A percentile compares a stretch with the other conserved stretches of the same genome.
Conservation (phyloP, 345 rosid genomes). For the Pistacia integerrima region DNA sequence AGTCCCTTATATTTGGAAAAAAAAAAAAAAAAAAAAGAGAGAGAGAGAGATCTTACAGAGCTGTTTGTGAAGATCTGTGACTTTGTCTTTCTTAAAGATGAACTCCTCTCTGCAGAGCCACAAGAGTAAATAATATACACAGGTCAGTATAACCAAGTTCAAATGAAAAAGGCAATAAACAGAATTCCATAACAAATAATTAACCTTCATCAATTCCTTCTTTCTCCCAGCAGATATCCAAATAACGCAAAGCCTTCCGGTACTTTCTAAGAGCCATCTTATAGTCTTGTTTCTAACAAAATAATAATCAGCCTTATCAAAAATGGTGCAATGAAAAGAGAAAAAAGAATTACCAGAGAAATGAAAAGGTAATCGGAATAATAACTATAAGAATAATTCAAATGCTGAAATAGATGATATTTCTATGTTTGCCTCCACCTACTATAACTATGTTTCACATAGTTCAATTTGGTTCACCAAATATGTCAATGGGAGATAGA, state of each 20-base stretch:
- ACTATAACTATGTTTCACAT: background rate
- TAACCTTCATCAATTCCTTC: slow-evolving; percentile 92
- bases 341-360: background rate
- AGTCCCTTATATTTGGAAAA: slow-evolving; percentile 1
- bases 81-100: slow-evolving; percentile 79
- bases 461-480: background rate
- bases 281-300: slow-evolving; percentile 74
- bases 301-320: background rate
- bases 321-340: background rate
- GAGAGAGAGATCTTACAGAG: slow-evolving; percentile 55
- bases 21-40: background rate
- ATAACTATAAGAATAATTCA: background rate
- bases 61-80: slow-evolving; percentile 90
- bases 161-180: background rate
- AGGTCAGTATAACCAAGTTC: slow-evolving; percentile 7
- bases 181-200: background rate
- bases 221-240: slow-evolving; percentile 98
- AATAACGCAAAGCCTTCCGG: slow-evolving; percentile 79
- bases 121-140: slow-evolving; percentile 4
- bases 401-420: background rate
- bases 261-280: slow-evolving; percentile 96
- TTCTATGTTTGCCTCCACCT: background rate
- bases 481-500: background rate
- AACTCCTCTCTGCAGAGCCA: slow-evolving; percentile 62
- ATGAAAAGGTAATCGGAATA: background rate